Evolutionary conservation across 306 rosid genomes (phyloP).

Genomic region (Macrotyloma uniflorum): DNA sequence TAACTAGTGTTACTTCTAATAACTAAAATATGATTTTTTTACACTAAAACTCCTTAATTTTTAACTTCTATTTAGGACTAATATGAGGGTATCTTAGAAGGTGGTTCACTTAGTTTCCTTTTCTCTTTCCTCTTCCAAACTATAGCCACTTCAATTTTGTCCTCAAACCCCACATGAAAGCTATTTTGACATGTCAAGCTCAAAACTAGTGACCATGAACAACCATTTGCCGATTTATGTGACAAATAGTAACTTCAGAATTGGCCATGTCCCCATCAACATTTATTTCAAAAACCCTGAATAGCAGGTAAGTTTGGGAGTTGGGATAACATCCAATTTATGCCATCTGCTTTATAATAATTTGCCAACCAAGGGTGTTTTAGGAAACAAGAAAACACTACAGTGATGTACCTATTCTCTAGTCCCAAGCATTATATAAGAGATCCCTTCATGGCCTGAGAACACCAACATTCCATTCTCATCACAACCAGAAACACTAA

Average conservation of each 20-base stretch:
- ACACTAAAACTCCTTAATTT: not conserved
- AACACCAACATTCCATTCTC: constrained; percentile 12
- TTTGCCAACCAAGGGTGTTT: constrained; percentile 40
- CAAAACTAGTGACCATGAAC: constrained; percentile 37
- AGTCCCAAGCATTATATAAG: not conserved
- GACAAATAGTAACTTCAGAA: constrained; percentile 42
- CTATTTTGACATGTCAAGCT: constrained; percentile 36
- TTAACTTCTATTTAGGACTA: not conserved
- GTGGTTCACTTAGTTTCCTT: not conserved
- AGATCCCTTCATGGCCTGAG: constrained; percentile 16
- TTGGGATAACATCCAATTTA: constrained; percentile 7
- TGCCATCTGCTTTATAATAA: constrained; percentile 35
- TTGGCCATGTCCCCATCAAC: constrained; percentile 4
- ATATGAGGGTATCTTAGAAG: not conserved
- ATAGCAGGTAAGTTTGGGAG: constrained; percentile 26
- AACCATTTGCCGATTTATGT: constrained; percentile 36
- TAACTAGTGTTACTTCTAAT: too few relatives aligned
- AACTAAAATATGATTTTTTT: too few relatives aligned
- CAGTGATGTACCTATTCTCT: not conserved
- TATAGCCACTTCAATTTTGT: constrained; percentile 5
- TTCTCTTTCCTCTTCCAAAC: not conserved
- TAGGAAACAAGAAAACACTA: constrained; percentile 20
- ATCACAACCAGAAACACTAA: constrained; percentile 25
- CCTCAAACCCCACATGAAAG: constrained; percentile 25
- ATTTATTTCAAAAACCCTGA: constrained; percentile 35